Conservation (phyloP, 495 filamentous ascomycete species). For the Podospora tetraspora region DNA sequence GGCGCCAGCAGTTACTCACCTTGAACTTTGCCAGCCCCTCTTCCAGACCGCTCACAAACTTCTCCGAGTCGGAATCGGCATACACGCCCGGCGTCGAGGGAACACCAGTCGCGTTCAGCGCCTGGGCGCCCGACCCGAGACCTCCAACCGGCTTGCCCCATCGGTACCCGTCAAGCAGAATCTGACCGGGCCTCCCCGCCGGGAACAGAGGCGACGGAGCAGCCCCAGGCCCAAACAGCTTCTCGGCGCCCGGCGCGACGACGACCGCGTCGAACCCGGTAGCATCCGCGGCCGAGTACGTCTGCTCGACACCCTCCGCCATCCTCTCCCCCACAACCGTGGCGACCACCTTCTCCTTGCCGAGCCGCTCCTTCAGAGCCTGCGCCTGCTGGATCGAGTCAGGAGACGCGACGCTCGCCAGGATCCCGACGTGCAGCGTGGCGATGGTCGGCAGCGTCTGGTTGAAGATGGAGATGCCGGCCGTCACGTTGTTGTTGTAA, state of each 20-base stretch:
- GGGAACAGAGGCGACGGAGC: constrained; percentile 53
- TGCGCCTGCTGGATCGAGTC: constrained; percentile 43
- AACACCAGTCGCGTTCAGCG: constrained; percentile 37
- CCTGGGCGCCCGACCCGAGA: constrained; percentile 42
- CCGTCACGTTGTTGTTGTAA: constrained; percentile 68
- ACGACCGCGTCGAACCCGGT: constrained; percentile 68
- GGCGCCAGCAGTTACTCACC: constrained; percentile 7
- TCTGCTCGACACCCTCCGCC: constrained; percentile 54
- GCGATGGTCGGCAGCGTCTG: constrained; percentile 54
- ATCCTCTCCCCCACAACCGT: constrained; percentile 61
- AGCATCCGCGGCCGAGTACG: constrained; percentile 66
- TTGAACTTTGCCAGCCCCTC: constrained; percentile 62
- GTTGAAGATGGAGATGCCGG: constrained; percentile 56
- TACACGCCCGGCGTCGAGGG: constrained; percentile 53
- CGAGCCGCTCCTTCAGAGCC: constrained; percentile 44
- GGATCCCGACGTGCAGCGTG: constrained; percentile 61
- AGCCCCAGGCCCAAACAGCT: constrained; percentile 41
- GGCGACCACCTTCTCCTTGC: constrained; percentile 46
- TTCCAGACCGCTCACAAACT: constrained; percentile 46
- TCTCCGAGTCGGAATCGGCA: constrained; percentile 28
- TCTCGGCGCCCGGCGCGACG: constrained; percentile 52
- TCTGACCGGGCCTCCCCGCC: constrained; percentile 56
- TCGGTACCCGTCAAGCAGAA: constrained; percentile 59
- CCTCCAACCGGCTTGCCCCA: constrained; percentile 71
- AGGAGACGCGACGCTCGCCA: constrained; percentile 40